phyloP scores from a whole-genome alignment of 495 filamentous ascomycete genomes.

The Diplogelasinospora grovesii region DNA sequence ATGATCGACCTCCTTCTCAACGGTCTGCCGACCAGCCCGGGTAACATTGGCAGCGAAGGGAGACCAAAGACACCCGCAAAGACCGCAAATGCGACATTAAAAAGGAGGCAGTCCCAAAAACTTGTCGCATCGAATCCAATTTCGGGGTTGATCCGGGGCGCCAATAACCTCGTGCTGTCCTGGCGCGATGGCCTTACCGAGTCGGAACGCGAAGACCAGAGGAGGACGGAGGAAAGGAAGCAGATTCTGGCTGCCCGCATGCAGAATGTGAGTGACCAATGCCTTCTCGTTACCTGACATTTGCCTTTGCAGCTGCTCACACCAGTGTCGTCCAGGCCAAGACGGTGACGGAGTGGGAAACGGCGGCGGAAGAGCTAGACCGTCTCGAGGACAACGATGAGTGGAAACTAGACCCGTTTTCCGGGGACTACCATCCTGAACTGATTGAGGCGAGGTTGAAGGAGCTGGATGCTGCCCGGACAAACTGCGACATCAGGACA shows the following conservation, averaged over 20 bases:
- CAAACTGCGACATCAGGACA: slow-evolving; percentile 57
- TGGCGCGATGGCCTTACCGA: slow-evolving; percentile 51
- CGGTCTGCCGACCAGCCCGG: slow-evolving; percentile 10
- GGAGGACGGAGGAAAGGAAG: slow-evolving; percentile 50
- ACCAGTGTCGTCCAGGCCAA: slow-evolving; percentile 57
- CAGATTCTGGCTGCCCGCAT: slow-evolving; percentile 57
- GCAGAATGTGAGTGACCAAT: slow-evolving; percentile 41
- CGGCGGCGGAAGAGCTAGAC: slow-evolving; percentile 71
- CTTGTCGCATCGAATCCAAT: slow-evolving; percentile 13
- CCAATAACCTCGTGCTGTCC: slow-evolving; percentile 41
- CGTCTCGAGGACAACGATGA: slow-evolving; percentile 68
- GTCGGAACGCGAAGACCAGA: slow-evolving; percentile 45
- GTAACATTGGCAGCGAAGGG: slow-evolving; percentile 4
- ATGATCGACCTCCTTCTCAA: slow-evolving; percentile 24
- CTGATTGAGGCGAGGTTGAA: slow-evolving; percentile 62
- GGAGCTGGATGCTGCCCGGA: slow-evolving; percentile 69
- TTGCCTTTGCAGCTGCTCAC: too few species aligned
- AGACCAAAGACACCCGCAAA: slow-evolving; percentile 1
- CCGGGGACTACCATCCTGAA: slow-evolving; percentile 59
- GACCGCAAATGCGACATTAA: not conserved
- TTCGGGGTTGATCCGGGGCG: slow-evolving; percentile 17
- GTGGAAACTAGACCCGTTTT: slow-evolving; percentile 62
- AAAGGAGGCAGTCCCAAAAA: slow-evolving; percentile 9
- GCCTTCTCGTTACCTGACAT: slow-evolving; percentile 1
- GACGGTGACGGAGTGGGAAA: slow-evolving; percentile 58